Conservation (phyloP, 768 basidiomycete genomes). For the Steccherinum ochraceum region DNA sequence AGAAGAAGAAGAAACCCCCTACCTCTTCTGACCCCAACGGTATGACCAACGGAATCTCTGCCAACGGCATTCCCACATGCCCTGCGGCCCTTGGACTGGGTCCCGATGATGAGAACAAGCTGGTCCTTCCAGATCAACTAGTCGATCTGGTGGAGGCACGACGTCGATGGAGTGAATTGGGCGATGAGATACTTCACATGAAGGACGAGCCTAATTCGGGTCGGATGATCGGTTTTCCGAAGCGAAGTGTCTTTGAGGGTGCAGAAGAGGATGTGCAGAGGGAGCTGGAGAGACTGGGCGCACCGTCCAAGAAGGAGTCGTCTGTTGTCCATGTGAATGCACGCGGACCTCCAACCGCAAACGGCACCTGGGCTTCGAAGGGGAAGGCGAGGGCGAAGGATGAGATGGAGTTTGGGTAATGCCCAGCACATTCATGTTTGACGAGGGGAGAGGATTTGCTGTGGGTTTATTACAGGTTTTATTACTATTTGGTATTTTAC, state of each 20-base stretch:
- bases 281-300: constrained; percentile 22
- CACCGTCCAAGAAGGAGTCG: constrained; percentile 7
- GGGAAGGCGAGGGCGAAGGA: background rate
- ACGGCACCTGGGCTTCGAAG: background rate
- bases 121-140: constrained; percentile 64
- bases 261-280: constrained; percentile 57
- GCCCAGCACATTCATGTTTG: too few species aligned
- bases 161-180: constrained; percentile 68
- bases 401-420: background rate
- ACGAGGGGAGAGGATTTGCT: background rate
- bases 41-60: constrained; percentile 21
- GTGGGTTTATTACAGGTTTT: background rate
- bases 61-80: constrained; percentile 35
- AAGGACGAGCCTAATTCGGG: constrained; percentile 62
- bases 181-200: constrained; percentile 71
- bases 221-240: constrained; percentile 72
- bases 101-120: constrained; percentile 57
- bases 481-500: background rate
- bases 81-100: constrained; percentile 68
- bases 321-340: background rate
- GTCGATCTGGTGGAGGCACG: constrained; percentile 70
- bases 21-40: constrained; percentile 24
- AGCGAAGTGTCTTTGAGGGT: constrained; percentile 68
- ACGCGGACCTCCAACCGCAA: background rate
- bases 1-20: constrained; percentile 66